Evolutionary conservation across 2,329 filamentous ascomycete genomes (phyloP), one percentile per base, ranked within the genome.

Genomic region (Cladorrhinum sp.): DNA sequence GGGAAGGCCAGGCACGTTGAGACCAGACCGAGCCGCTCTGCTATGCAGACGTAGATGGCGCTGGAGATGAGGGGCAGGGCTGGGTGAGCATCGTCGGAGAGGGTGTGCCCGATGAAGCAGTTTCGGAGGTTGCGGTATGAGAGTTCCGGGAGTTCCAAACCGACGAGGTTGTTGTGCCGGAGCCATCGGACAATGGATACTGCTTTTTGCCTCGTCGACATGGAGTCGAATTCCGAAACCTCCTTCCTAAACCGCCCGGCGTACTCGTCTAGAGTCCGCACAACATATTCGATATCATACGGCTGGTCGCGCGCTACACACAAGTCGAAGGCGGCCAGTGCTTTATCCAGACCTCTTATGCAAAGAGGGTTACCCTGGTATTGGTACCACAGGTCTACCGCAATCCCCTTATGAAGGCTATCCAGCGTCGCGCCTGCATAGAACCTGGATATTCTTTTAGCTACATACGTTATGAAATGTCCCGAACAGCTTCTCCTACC

Each of bases 1-100:
- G 94, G 92, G 69, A 94, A 90, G 49, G 89, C 87, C 67, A 90
- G 94, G 58, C 90, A 92, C 33, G 86, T 85, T 0, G 93, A 91
- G 67, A 88, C 82, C 52, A 99, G 74, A 1, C 89, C 90, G 12
- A 97, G 72, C 39, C 89, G 83, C 58, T 84, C 81, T 0, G 92
- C 93, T 16, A 98, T 74, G 60, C 86, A 87, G 70, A 90, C 95
- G 75, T 89, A 99, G 64, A 98, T 96, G 62, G 88, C 89, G 59
- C 89, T 89, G 1, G 92, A 95, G 63, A 97, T 89, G 55, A 97
- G 81, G 1, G 94, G 95, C 8, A 97, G 80, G 1, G 92, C 94
- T 26, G 90, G 87, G 69, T 96, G 92, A 0, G 83, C 81, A 6
- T 83, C 76, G 55, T 90, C 86, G 36, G 85, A 86, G 49, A 98